Percentiles rank a stretch among this genome's conserved stretches.
These are phyloP conservation scores for Calycina marina DNA, from an alignment of 2,329 filamentous ascomycete species.

Conservation along the genomic window DNA sequence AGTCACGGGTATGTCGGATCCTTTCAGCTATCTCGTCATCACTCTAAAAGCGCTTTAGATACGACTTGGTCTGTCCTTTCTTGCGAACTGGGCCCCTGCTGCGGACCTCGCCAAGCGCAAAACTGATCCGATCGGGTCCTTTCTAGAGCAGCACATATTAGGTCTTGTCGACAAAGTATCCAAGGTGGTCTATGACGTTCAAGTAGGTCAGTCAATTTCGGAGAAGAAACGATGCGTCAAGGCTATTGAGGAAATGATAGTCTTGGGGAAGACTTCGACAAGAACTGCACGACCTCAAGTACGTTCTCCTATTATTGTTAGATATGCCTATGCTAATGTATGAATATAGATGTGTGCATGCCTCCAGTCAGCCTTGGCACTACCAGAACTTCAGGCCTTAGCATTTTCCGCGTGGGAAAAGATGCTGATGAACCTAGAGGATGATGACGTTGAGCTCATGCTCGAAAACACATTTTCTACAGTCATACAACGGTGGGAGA, in stretches of 20 bases:
- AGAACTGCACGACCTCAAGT: constrained; percentile 77
- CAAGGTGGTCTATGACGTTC: constrained; percentile 57
- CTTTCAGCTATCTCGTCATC: not conserved
- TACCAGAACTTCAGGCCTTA: constrained; percentile 57
- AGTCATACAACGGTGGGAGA: constrained; percentile 65
- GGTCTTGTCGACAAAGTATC: constrained; percentile 77
- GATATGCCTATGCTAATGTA: not conserved
- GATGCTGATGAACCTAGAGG: constrained; percentile 60
- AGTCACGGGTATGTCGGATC: constrained; percentile 35
- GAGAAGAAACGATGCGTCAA: constrained; percentile 68
- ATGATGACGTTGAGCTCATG: constrained; percentile 64
- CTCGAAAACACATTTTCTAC: constrained; percentile 85
- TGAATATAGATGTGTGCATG: constrained; percentile 67
- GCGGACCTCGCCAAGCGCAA: constrained; percentile 23
- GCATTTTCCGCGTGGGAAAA: constrained; percentile 76
- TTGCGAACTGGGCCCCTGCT: constrained; percentile 24
- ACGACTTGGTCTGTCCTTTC: constrained; percentile 23
- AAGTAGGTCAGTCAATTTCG: constrained; percentile 36
- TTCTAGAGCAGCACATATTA: constrained; percentile 71
- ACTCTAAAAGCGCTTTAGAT: constrained; percentile 11
- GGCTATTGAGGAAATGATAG: constrained; percentile 80
- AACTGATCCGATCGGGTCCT: constrained; percentile 51
- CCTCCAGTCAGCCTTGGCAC: constrained; percentile 67
- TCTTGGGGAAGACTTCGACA: constrained; percentile 56
- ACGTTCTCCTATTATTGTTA: constrained; percentile 32